Evolutionary conservation across 441 rosid species (phyloP).

Genomic region (Manihot esculenta): DNA sequence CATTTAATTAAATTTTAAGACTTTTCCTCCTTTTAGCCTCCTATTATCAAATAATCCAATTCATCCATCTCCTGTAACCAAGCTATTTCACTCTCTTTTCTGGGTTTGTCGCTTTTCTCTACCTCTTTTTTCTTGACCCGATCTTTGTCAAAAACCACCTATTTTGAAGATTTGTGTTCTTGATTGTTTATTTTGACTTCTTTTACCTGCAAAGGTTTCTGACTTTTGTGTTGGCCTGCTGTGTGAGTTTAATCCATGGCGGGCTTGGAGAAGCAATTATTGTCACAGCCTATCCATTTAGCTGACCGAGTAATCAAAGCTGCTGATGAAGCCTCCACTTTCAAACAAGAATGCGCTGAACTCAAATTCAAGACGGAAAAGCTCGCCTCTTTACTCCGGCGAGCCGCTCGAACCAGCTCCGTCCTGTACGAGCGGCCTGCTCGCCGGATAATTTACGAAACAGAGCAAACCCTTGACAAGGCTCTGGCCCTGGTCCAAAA

Average conservation of each 20-base stretch:
- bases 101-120: no score
- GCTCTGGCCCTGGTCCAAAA: constrained; percentile 68
- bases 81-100: no score
- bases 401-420: constrained; percentile 80
- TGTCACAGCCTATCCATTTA: constrained; percentile 75
- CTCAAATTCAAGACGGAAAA: constrained; percentile 79
- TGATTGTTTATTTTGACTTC: no score
- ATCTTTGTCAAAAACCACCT: no score
- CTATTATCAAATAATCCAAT: no score
- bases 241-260: constrained; percentile 48
- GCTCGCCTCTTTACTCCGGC: constrained; percentile 72
- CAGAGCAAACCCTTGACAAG: constrained; percentile 79
- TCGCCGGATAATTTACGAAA: constrained; percentile 75
- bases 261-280: constrained; percentile 71
- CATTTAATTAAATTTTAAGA: no score
- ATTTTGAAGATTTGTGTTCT: no score
- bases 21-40: no score
- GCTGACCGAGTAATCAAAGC: constrained; percentile 79
- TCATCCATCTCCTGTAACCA: no score
- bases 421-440: constrained; percentile 96
- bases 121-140: no score
- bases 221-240: constrained; percentile 26
- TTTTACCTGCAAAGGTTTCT: not conserved
- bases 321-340: constrained; percentile 74
- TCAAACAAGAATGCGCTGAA: constrained; percentile 77